A percentile compares a stretch with the other conserved stretches of the same genome.
These are phyloP conservation scores for Fusarium graminum DNA, from an alignment of 2,329 filamentous ascomycete species.

Conservation along the genomic window DNA sequence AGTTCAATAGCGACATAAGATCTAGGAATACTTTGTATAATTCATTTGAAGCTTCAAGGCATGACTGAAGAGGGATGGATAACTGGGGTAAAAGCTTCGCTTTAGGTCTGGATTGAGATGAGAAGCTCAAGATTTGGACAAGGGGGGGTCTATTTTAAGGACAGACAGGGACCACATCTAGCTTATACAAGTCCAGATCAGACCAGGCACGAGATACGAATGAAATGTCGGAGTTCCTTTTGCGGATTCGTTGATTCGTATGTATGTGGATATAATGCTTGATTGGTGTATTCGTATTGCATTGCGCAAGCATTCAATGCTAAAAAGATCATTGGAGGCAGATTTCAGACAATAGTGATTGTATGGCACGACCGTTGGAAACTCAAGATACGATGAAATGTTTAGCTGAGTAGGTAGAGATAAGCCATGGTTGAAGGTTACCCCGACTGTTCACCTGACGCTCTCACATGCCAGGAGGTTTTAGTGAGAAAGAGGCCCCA, in stretches of 20 bases:
- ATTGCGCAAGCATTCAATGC: slow-evolving; percentile 20
- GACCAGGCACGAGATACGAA: slow-evolving; percentile 32
- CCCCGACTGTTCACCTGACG: slow-evolving; percentile 26
- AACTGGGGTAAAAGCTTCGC: neutral
- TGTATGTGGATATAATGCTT: slow-evolving; percentile 17
- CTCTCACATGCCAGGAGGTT: slow-evolving; percentile 36
- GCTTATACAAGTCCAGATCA: slow-evolving; percentile 12
- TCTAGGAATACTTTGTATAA: neutral
- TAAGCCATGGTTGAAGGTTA: neutral
- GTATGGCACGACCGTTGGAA: neutral
- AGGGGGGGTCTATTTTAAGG: slow-evolving; percentile 39
- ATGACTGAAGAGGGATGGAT: neutral
- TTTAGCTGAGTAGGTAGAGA: neutral
- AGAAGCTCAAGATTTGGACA: slow-evolving; percentile 14
- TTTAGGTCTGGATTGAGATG: slow-evolving; percentile 1
- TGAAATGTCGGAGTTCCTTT: slow-evolving; percentile 3
- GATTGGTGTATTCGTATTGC: slow-evolving; percentile 28
- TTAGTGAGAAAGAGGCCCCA: slow-evolving; percentile 6
- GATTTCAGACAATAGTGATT: neutral
- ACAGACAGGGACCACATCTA: neutral
- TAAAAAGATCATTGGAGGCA: slow-evolving; percentile 14
- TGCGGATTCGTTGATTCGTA: neutral
- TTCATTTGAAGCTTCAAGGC: neutral
- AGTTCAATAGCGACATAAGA: slow-evolving; percentile 1
- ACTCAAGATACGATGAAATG: neutral